Evolutionary conservation across 2,329 filamentous ascomycete species (phyloP).

Genomic region (Ramularia endophylla): DNA sequence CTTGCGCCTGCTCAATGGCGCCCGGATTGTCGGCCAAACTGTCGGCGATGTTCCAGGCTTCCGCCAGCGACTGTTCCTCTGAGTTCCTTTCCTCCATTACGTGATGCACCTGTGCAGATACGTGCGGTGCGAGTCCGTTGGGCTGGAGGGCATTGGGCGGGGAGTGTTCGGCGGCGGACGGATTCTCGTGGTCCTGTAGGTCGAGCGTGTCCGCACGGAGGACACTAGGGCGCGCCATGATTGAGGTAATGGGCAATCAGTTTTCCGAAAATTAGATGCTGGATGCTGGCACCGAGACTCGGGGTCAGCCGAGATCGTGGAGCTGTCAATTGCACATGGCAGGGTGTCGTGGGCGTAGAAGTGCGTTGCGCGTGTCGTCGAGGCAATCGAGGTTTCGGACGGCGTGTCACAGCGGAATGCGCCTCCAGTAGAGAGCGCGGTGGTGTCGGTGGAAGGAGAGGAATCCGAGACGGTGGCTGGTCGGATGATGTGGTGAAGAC

Average conservation of each 20-base stretch:
- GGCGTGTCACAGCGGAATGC: too few species aligned
- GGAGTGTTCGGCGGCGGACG: slow-evolving; percentile 75
- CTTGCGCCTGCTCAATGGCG: slow-evolving; percentile 46
- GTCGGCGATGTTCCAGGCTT: slow-evolving; percentile 42
- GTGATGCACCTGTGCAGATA: slow-evolving; percentile 76
- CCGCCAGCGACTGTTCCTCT: slow-evolving; percentile 63
- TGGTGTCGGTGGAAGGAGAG: too few species aligned
- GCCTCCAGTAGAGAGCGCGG: too few species aligned
- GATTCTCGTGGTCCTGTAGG: slow-evolving; percentile 75
- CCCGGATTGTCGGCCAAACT: slow-evolving; percentile 39
- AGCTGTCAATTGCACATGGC: too few species aligned
- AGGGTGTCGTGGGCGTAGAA: too few species aligned
- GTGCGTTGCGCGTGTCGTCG: too few species aligned
- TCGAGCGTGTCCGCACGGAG: slow-evolving; percentile 75
- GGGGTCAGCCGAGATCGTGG: too few species aligned
- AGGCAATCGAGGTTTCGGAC: too few species aligned
- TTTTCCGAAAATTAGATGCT: too few species aligned
- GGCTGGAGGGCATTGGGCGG: slow-evolving; percentile 47
- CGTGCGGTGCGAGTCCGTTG: slow-evolving; percentile 66
- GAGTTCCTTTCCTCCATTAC: slow-evolving; percentile 67
- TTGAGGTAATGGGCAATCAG: background rate
- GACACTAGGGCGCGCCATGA: slow-evolving; percentile 21
- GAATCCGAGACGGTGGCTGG: too few species aligned
- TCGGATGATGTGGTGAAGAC: too few species aligned
- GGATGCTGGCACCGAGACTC: too few species aligned